phyloP scores from a whole-genome alignment of 169 alveolate species.

The Plasmodium chabaudi region DNA sequence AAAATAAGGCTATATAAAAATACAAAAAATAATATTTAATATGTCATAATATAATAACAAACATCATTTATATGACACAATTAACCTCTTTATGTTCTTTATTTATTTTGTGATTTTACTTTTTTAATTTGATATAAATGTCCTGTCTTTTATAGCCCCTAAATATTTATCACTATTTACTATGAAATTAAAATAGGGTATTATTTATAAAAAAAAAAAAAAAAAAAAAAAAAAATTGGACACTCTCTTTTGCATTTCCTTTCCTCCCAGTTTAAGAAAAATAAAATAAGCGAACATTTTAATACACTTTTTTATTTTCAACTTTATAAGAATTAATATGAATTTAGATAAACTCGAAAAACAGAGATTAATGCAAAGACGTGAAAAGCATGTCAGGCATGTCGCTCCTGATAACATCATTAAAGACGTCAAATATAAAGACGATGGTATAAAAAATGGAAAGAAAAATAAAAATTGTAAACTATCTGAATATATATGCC shows the following conservation, averaged over 20 bases:
- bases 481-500: not conserved
- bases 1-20: too few species aligned
- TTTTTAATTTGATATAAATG: not conserved
- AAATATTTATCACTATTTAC: not conserved
- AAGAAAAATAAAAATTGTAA: not conserved
- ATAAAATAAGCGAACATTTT: not conserved
- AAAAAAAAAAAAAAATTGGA: not conserved
- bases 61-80: too few species aligned
- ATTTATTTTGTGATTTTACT: not conserved
- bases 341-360: constrained; percentile 56
- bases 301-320: not conserved
- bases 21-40: too few species aligned
- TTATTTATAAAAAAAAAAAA: not conserved
- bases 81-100: not conserved
- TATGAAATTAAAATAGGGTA: not conserved
- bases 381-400: constrained; percentile 58
- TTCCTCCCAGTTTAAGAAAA: not conserved
- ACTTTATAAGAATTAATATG: constrained; percentile 5
- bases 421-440: constrained; percentile 19
- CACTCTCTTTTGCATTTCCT: not conserved
- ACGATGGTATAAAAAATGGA: constrained; percentile 25
- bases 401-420: constrained; percentile 25
- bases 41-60: too few species aligned
- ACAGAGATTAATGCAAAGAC: constrained; percentile 54
- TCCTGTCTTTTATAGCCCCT: not conserved